Evolutionary conservation across 306 rosid species (phyloP), one percentile per base, ranked within the genome.

Genomic region (Macrotyloma uniflorum): DNA sequence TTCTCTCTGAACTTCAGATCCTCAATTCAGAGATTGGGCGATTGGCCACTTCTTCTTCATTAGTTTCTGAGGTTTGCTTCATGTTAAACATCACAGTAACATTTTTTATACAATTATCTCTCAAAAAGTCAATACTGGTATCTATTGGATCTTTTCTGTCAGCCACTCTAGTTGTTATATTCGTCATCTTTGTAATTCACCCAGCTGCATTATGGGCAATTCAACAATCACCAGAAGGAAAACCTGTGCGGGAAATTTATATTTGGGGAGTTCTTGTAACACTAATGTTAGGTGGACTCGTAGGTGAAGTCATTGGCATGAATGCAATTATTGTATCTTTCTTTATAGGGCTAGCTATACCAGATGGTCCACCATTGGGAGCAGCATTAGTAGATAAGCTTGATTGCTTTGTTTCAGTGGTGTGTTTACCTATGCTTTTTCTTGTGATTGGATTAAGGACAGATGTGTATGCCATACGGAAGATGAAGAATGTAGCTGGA

Each of bases 351-450:
- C 53, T 91, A 63, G 86, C 87, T 67, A 88, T 89, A 40, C 93
- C 97, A 8, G 88, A 88, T 38, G 93, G 93, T 5, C 89, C 88
- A 0, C 91, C 91, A 8, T 88, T 91, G 28, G 97, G 97, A 67
- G 88, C 90, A 8, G 86, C 93, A 42, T 11, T 91, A 15, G 86
- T 78, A 13, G 86, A 89, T 42, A 87, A 85, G 76, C 74, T 87
- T 1, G 97, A 91, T 26, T 79, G 84, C 72, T 77, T 89, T 71
- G 86, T 84, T 77, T 89, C 93, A 2, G 81, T 49, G 2, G 63
- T 87, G 59, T 63, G 87, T 55, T 19, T 79, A 67, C 96, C 96
- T 14, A 50, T 79, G 35, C 71, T 91, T 35, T 89, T 83, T 30
- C 45, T 65, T 22, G 2, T 72, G 11, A 73, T 82, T 61, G 93